Evolutionary conservation across 345 rosid genomes (phyloP).

Genomic region (Gossypium longicalyx): DNA sequence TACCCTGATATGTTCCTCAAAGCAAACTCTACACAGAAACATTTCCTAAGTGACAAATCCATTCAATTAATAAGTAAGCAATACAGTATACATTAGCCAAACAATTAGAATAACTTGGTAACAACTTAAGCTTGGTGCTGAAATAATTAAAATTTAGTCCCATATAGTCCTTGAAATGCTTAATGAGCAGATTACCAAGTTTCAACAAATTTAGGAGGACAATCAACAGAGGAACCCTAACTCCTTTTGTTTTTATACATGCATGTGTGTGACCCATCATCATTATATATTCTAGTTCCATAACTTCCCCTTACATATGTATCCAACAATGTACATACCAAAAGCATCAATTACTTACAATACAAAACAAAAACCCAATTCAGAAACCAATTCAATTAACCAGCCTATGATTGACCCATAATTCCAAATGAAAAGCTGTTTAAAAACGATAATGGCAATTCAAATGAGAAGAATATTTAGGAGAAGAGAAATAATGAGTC

Average conservation of each 20-base stretch:
- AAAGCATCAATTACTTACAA: no score
- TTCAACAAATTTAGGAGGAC: not conserved
- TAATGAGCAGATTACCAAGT: not conserved
- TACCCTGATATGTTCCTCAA: slow-evolving; percentile 68
- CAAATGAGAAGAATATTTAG: no score
- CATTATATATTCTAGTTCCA: not conserved
- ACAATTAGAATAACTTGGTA: not conserved
- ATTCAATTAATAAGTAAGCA: slow-evolving; percentile 8
- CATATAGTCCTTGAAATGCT: not conserved
- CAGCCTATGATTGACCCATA: no score
- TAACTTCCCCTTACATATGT: not conserved
- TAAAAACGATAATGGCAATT: no score
- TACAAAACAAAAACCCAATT: no score
- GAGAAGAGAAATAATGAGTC: no score
- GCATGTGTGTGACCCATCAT: not conserved
- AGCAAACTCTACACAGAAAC: slow-evolving; percentile 82
- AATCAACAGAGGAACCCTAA: not conserved
- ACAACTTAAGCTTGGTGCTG: not conserved
- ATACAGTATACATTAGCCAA: not conserved
- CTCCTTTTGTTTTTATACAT: not conserved
- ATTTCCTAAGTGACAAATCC: slow-evolving; percentile 52
- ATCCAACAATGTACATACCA: no score
- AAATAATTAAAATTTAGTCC: slow-evolving; percentile 4
- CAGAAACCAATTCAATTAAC: no score
- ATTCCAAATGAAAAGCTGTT: no score